Base-by-base conservation (phyloP, 169 alveolate genomes). In the Theileria parva region DNA sequence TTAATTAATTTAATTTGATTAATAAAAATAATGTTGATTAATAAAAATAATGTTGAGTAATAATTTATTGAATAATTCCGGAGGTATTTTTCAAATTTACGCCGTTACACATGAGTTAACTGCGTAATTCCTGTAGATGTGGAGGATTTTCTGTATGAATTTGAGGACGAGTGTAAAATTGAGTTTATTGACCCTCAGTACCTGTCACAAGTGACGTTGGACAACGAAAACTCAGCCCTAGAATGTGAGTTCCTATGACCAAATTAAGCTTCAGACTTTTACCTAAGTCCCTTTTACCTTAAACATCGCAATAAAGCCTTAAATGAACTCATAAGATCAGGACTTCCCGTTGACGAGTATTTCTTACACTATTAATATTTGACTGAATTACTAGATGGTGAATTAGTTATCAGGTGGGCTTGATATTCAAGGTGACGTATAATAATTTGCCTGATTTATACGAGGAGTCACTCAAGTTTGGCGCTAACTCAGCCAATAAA, bases 211-310 rank as follows among this genome's bases (percentile, higher is more conserved):
- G 66, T 34, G 27, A 73, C 86, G 9, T 72, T 83, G 53, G 89
- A 83, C 50, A 76, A 80, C 21, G 86, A 83, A 17, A 81, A 83
- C n/a, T 77, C 89, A 2, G 89, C 89, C n/a, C 63, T 83, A 27
- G 89, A 83, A 57, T 83, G 80, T 73, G n/a, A 23, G 71, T 63
- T 1, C n/a, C 3, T 17, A 17, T 39, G 21, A 7, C 0, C 7
- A 69, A 27, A 39, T 67, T 15, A 64, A 15, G 1, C 6, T 55
- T 57, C 13, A 76, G 84, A 85, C 32, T 85, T 85, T 80, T 85
- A 85, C 39, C 73, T 69, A 34, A 85, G 91, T 78, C 91, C 91
- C 1, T 85, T 85, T 39, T 85, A 85, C 68, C 81, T 70, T 19
- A 85, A 71, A 39, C 74, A 85, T 63, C 69, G 91, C 12, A 87